These are phyloP conservation scores for Cladosporium sp. DNA, from an alignment of 2,329 filamentous ascomycete genomes.

Conservation along the genomic window DNA sequence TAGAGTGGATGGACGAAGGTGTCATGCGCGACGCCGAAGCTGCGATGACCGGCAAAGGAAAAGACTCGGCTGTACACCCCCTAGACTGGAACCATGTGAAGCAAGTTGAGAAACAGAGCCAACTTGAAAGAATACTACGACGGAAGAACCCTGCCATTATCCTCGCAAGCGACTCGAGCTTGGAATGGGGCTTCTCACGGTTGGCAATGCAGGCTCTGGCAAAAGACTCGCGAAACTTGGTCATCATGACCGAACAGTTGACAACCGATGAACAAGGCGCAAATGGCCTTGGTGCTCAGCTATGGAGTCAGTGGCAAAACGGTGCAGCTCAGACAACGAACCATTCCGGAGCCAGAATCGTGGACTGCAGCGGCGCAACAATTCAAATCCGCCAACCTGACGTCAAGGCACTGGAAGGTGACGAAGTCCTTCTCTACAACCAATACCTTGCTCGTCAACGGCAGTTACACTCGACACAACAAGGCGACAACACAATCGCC, in stretches of 20 bases:
- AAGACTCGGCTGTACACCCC: slow-evolving; percentile 60
- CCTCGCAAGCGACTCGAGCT: slow-evolving; percentile 81
- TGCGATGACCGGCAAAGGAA: slow-evolving; percentile 47
- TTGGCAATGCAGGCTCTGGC: slow-evolving; percentile 75
- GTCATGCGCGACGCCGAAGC: slow-evolving; percentile 74
- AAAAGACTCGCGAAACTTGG: slow-evolving; percentile 74
- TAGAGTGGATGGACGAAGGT: slow-evolving; percentile 98
- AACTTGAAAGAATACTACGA: slow-evolving; percentile 70
- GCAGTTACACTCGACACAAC: slow-evolving; percentile 80
- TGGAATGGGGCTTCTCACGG: slow-evolving; percentile 95
- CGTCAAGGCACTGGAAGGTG: slow-evolving; percentile 71
- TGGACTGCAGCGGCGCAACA: slow-evolving; percentile 62
- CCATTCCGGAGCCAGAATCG: slow-evolving; percentile 47
- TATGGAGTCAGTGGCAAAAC: slow-evolving; percentile 65
- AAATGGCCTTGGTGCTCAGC: slow-evolving; percentile 67
- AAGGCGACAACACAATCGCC: slow-evolving; percentile 70
- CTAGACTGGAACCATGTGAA: slow-evolving; percentile 89
- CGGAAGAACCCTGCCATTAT: slow-evolving; percentile 68
- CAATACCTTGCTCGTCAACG: slow-evolving; percentile 88
- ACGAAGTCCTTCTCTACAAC: slow-evolving; percentile 81
- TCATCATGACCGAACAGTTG: slow-evolving; percentile 81
- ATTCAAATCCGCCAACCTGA: slow-evolving; percentile 34
- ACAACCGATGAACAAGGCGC: slow-evolving; percentile 42
- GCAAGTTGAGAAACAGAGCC: slow-evolving; percentile 77
- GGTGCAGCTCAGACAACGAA: slow-evolving; percentile 33